Base-by-base conservation (phyloP, 1,284 basidiomycete species). In the Coniferiporia weirii region DNA sequence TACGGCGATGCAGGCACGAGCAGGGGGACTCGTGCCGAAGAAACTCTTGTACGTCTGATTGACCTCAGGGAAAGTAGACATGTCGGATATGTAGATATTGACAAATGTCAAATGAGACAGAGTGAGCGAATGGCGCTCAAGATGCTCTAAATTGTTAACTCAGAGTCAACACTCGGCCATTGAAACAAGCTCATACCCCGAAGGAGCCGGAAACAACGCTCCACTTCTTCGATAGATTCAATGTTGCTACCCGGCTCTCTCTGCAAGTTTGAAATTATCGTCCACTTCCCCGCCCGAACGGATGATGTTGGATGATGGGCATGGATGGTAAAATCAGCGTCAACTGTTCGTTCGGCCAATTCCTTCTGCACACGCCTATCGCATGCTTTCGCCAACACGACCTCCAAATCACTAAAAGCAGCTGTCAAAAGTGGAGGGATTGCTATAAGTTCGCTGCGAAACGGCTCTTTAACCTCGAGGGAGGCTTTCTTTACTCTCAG, bases 1-100 rank as follows among this genome's bases (percentile, higher is more conserved):
- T 0, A 93, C 84, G 1, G 88, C 89, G 4, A 99, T 89, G 68
- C 94, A 97, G 12, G 95, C 95, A 6, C 97, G 85, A 1, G 93
- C 87, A 0, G 97, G 96, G 0, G 97, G 97, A 38, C 92, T 95
- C 8, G 84, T 83, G 0, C 94, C 94, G 69, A 99, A 99, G 69
- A 85, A 91, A 2, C 79, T 78, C 0, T 80, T 73, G 69, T 98
- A 99, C 7, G 90, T 77, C 0, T 77, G 74, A 75, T 99, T 95
- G 58, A 95, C 81, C 34, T 75, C 70, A 4, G 83, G 73, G 71
- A 99, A 95, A 47, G 78, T 72, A 19, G 85, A 79, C 80, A 98
- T 95, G 1, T 85, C 84, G 4, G 91, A 86, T 46, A 99, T 80
- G 64, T 90, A 85, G 32, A 98, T 79, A 60, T 91, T 95, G 70